A percentile compares a stretch with the other conserved stretches of the same genome.
Conservation (phyloP, 192 early-diverging fungal genomes). For the Coemansia sp. region DNA sequence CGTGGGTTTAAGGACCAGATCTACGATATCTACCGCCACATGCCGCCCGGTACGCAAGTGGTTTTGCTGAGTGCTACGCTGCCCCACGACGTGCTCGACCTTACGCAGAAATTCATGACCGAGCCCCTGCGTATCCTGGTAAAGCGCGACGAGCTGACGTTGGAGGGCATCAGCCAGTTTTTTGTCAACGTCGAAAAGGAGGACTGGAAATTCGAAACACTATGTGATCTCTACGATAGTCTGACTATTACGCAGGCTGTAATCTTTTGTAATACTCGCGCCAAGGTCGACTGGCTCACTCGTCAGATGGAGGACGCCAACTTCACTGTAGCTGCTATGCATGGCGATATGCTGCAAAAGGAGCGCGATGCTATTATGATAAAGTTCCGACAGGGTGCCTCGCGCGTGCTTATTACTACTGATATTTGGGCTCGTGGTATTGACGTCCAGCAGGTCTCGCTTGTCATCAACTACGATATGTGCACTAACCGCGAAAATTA, state of each 20-base stretch:
- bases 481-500: slow-evolving; percentile 96
- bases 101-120: slow-evolving; percentile 97
- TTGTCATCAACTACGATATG: slow-evolving; percentile 98
- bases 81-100: slow-evolving; percentile 93
- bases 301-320: slow-evolving; percentile 95
- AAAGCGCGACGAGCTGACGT: slow-evolving; percentile 82
- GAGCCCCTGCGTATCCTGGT: slow-evolving; percentile 94
- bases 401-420: slow-evolving; percentile 96
- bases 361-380: slow-evolving; percentile 97
- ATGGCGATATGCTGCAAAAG: slow-evolving; percentile 99
- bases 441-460: slow-evolving; percentile 98
- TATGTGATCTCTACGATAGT: slow-evolving; percentile 97
- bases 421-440: slow-evolving; percentile 99
- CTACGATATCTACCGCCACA: slow-evolving; percentile 88
- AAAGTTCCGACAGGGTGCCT: slow-evolving; percentile 91
- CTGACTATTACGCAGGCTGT: slow-evolving; percentile 98
- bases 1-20: slow-evolving; percentile 98
- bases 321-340: slow-evolving; percentile 98
- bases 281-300: slow-evolving; percentile 98
- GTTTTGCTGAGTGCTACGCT: slow-evolving; percentile 91
- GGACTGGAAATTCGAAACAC: slow-evolving; percentile 98
- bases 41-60: slow-evolving; percentile 91
- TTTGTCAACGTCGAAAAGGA: slow-evolving; percentile 97
- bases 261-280: slow-evolving; percentile 96
- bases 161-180: slow-evolving; percentile 99